Base-by-base conservation (phyloP, 2,329 filamentous ascomycete species). In the Neonectria neomacrospora region DNA sequence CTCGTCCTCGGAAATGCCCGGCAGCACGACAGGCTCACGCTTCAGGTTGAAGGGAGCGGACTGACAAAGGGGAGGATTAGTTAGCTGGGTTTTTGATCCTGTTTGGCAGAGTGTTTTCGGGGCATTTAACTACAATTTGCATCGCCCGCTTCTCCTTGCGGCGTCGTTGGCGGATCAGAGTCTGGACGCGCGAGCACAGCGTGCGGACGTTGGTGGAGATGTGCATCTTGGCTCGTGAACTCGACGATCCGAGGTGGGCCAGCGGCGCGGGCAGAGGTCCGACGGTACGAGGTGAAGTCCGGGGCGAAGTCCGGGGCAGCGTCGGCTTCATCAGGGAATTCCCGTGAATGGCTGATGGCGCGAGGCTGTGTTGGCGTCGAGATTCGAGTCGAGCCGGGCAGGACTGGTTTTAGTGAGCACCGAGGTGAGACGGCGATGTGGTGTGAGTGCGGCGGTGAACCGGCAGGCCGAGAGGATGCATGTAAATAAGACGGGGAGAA, bases 41-140 rank as follows among this genome's bases (percentile, higher is more conserved):
- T 85, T 84, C 71, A 88, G 84, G 73, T 88, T 81, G 76, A 86
- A 89, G 0, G 87, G 87, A 10, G 82, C 82, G 53, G 86, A 88
- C 86, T 88, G 63, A n/a, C 45, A 23, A n/a, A 44, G n/a, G 52
- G 9, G 11, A 50, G n/a, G n/a, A n/a, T n/a, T n/a, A 28, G 66
- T 77, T 67, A 75, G 76, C 61, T 39, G 5, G 16, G 18, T n/a
- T 39, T 2, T 34, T 16, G 3, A 5, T 34, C 14, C 12, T 14
- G 32, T 2, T 34, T 34, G 5, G 14, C 14, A 7, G 32, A 37
- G 32, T 3, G 11, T 14, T 34, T 42, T 16, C 26, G 34, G 47
- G 47, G 42, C 23, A 44, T n/a, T n/a, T n/a, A 71, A 82, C 65
- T 73, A 86, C 83, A 73, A 86, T 86, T 55, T 83, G 78, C 14